phyloP scores from a whole-genome alignment of 805 yeast genomes.

The Saturnispora diversa region DNA sequence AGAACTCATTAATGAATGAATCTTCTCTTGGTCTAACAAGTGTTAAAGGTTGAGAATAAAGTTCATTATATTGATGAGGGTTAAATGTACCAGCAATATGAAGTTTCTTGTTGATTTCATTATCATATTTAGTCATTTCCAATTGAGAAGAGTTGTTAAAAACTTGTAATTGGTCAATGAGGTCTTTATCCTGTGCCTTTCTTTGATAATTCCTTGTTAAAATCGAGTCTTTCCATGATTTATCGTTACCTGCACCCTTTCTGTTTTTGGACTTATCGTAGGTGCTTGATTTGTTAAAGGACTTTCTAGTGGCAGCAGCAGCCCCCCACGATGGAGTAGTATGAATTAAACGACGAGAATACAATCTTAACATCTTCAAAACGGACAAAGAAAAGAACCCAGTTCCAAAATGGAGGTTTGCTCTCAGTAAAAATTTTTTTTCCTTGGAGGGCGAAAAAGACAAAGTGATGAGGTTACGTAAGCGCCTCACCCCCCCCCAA shows the following conservation, averaged over 20 bases:
- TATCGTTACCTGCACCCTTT: slow-evolving; percentile 30
- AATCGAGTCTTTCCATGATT: slow-evolving; percentile 23
- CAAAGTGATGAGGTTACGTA: no score
- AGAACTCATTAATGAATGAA: slow-evolving; percentile 27
- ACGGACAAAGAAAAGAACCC: no score
- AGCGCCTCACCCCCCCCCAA: no score
- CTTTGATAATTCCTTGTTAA: slow-evolving; percentile 21
- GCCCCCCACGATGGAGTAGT: slow-evolving; percentile 14
- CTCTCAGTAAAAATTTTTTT: slow-evolving; percentile 4
- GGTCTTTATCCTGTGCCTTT: slow-evolving; percentile 18
- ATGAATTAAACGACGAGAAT: slow-evolving; percentile 11
- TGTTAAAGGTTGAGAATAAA: slow-evolving; percentile 52
- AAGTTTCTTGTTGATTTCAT: slow-evolving; percentile 36
- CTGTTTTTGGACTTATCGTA: slow-evolving; percentile 22
- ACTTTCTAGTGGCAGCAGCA: slow-evolving; percentile 24
- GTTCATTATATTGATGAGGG: slow-evolving; percentile 60
- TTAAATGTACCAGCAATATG: slow-evolving; percentile 55
- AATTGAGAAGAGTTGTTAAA: slow-evolving; percentile 15
- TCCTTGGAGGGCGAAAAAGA: no score
- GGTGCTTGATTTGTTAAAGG: slow-evolving; percentile 24
- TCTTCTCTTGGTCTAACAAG: slow-evolving; percentile 47
- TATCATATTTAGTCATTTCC: slow-evolving; percentile 32
- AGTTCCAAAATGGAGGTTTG: no score
- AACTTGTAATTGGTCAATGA: slow-evolving; percentile 17
- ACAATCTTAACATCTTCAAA: no score